Conservation (phyloP, 108 stramenopile species). For the Pseudonitzschia multistriata region DNA sequence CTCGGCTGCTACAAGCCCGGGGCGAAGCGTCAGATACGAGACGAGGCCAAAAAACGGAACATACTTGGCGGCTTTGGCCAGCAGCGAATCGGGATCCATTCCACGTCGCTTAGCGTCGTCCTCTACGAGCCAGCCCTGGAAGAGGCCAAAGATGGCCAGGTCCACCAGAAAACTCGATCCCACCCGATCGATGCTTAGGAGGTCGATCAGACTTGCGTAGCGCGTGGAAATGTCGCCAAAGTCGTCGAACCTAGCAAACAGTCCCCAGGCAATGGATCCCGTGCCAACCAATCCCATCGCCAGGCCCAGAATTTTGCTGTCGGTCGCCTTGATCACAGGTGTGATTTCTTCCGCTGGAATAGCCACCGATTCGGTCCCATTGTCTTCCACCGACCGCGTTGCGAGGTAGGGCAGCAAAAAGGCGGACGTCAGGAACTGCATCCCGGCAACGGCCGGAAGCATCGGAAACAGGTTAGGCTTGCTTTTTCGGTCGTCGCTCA, state of each 20-base stretch:
- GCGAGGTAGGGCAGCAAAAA: conserved; percentile 82
- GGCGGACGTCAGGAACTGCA: conserved; percentile 89
- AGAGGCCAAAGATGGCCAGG: conserved; percentile 75
- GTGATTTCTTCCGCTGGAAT: conserved; percentile 45
- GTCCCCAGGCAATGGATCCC: conserved; percentile 63
- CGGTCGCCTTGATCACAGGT: conserved; percentile 38
- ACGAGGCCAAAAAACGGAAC: conserved; percentile 85
- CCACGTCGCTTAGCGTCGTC: conserved; percentile 82
- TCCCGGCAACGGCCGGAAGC: conserved; percentile 70
- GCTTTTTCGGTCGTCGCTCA: conserved; percentile 74
- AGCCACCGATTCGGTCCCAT: background rate
- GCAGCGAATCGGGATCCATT: conserved; percentile 35
- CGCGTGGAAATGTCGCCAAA: conserved; percentile 71
- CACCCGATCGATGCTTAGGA: conserved; percentile 79
- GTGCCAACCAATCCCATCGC: conserved; percentile 64
- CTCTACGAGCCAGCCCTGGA: conserved; percentile 88
- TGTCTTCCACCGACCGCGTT: conserved; percentile 50
- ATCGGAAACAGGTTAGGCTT: conserved; percentile 69
- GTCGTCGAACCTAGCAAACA: conserved; percentile 54
- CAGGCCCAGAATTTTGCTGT: conserved; percentile 55
- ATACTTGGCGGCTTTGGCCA: conserved; percentile 59
- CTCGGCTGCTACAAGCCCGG: conserved; percentile 17
- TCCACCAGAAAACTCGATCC: conserved; percentile 84
- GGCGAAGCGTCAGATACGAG: conserved; percentile 65
- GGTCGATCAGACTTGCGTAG: conserved; percentile 47